phyloP scores from a whole-genome alignment of 768 basidiomycete species.

The Amanita jacksonii region DNA sequence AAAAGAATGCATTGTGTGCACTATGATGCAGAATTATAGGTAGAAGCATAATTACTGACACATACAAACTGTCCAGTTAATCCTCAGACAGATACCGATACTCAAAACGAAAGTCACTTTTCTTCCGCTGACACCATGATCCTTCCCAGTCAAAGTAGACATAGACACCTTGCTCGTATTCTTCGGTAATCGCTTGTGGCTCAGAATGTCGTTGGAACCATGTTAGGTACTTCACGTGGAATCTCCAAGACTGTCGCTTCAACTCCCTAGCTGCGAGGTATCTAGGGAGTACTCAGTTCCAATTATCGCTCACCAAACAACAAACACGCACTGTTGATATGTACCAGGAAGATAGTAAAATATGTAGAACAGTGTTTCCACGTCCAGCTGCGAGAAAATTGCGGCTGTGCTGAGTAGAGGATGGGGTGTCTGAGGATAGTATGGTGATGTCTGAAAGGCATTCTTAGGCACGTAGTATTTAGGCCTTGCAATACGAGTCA shows the following conservation, averaged over 20 bases:
- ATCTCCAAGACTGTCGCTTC: constrained; percentile 97
- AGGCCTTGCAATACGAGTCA: constrained; percentile 46
- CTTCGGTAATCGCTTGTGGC: constrained; percentile 97
- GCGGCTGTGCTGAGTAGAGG: constrained; percentile 72
- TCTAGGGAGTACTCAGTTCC: constrained; percentile 28
- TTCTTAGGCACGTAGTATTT: constrained; percentile 95
- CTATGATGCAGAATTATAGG: constrained; percentile 9
- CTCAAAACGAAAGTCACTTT: constrained; percentile 95
- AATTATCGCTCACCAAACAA: background rate
- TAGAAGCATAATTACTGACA: constrained; percentile 4
- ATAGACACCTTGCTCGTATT: constrained; percentile 99
- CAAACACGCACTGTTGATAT: constrained; percentile 77
- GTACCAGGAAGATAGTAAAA: constrained; percentile 98
- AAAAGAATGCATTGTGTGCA: constrained; percentile 4
- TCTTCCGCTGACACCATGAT: constrained; percentile 97
- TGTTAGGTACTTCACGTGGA: constrained; percentile 98
- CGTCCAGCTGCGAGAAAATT: constrained; percentile 85
- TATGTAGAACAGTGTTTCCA: constrained; percentile 96
- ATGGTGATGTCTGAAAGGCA: constrained; percentile 82
- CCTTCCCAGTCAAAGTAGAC: constrained; percentile 99
- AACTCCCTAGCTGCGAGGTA: constrained; percentile 95
- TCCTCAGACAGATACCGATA: constrained; percentile 94
- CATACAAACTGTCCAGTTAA: constrained; percentile 24
- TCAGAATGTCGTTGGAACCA: constrained; percentile 99
- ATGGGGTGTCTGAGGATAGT: constrained; percentile 88